phyloP scores from a whole-genome alignment of 1,284 basidiomycete genomes.

The Phylloporus sp. region DNA sequence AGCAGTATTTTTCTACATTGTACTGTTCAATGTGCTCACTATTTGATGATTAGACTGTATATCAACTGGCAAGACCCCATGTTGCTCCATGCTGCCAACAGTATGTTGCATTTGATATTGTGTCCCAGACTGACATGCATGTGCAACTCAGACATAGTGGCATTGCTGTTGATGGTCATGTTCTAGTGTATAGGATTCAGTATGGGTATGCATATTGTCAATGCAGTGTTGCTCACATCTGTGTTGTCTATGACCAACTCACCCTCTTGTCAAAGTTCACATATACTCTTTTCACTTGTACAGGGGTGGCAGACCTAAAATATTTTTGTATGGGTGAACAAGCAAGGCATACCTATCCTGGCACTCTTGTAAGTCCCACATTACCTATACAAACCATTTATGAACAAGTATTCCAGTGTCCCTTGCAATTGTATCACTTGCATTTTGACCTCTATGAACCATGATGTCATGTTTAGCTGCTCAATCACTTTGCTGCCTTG shows the following conservation, averaged over 20 bases:
- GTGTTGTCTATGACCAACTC: constrained; percentile 69
- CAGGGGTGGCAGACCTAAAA: constrained; percentile 55
- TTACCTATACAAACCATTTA: background rate
- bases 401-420: constrained; percentile 16
- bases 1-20: constrained; percentile 72
- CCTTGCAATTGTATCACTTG: too few species aligned
- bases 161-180: constrained; percentile 66
- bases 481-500: constrained; percentile 51
- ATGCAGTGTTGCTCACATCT: constrained; percentile 70
- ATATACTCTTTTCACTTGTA: constrained; percentile 65
- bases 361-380: constrained; percentile 53
- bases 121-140: constrained; percentile 21
- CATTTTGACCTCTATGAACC: too few species aligned
- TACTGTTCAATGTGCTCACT: constrained; percentile 68
- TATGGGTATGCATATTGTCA: constrained; percentile 61
- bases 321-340: constrained; percentile 61
- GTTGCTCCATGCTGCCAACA: constrained; percentile 52
- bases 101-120: constrained; percentile 34
- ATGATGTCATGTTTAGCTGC: too few species aligned
- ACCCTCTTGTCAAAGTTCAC: constrained; percentile 70
- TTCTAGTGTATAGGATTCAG: constrained; percentile 43
- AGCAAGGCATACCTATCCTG: constrained; percentile 68
- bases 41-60: constrained; percentile 64
- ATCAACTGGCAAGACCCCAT: constrained; percentile 62
- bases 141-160: constrained; percentile 49